Base-by-base conservation (phyloP, 441 rosid species). In the Corymbia calophylla region DNA sequence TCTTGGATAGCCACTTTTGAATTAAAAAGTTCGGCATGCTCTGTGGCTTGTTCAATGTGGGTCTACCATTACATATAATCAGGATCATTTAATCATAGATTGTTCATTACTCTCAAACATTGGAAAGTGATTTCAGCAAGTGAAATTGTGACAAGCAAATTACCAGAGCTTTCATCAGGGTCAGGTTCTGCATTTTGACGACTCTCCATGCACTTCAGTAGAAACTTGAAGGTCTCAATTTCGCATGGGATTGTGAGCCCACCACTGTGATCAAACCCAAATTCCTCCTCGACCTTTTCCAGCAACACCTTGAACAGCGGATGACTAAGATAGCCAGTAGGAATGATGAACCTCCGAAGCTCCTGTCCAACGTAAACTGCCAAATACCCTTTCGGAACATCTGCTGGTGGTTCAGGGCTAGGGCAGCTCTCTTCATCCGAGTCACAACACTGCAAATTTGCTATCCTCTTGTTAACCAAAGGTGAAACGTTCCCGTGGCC, bases 281-380 rank as follows among this genome's bases (percentile, higher is more conserved):
- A 97, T 90, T 97, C 99, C 93, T 97, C 99, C 93, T 96, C 99
- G 25, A 93, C 98, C 89, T 97, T 96, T 90, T 94, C 97, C 89
- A 97, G 92, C 94, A 97, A 91, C 86, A 95, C 95, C 93, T 96
- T 96, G 92, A 97, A 97, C 35, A 96, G 91, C 47, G 95, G 90
- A 90, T 97, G 99, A 93, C 98, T 95, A 29, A 97, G 97, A 90
- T 94, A 95, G 91, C 90, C 93, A 27, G 99, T 96, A 3, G 99
- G 98, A 87, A 97, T 96, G 87, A 97, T 94, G 90, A 97, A 97
- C 92, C 99, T 94, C 92, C 99, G 95, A 62, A 94, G 96, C 97
- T 97, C 99, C 3, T 94, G 96, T 77, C 99, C 99, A 16, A 97
- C 98, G 66, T 97, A 97, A 58, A 97, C 99, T 11, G 99, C 99